Percentiles rank a stretch among this genome's conserved stretches.
phyloP scores from a whole-genome alignment of 257 asterid genomes.

The Schizonepeta tenuifolia region DNA sequence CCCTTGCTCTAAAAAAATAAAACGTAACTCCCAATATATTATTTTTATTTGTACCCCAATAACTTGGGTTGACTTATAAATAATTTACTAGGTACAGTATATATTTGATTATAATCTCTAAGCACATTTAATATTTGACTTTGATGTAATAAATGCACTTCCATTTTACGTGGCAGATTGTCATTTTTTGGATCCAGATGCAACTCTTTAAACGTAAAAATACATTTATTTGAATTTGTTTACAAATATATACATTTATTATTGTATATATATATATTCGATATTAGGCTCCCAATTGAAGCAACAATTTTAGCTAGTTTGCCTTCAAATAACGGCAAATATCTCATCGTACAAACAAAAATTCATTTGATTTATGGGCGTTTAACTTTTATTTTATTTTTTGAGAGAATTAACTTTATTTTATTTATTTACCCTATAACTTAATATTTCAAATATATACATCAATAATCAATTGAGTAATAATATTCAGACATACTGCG shows the following conservation, averaged over 20 bases:
- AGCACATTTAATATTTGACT: conserved; percentile 32
- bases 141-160: conserved; percentile 21
- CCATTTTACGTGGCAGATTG: conserved; percentile 35
- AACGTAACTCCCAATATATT: background rate
- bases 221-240: background rate
- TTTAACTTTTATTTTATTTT: no score
- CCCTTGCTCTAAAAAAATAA: no score
- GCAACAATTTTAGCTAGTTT: conserved; percentile 32
- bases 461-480: no score
- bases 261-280: background rate
- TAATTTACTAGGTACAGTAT: conserved; percentile 2
- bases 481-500: no score
- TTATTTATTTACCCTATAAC: background rate
- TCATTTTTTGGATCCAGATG: conserved; percentile 24
- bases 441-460: background rate
- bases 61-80: conserved; percentile 30
- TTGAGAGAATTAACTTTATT: no score
- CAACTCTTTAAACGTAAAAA: background rate
- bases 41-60: background rate
- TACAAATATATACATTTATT: background rate
- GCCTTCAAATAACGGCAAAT: conserved; percentile 30
- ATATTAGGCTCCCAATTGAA: conserved; percentile 3
- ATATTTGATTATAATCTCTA: conserved; percentile 12
- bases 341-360: conserved; percentile 18
- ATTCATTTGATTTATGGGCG: conserved; percentile 2